Base-by-base conservation (phyloP, 176 grass and related monocot species). In the Juncus effusus region DNA sequence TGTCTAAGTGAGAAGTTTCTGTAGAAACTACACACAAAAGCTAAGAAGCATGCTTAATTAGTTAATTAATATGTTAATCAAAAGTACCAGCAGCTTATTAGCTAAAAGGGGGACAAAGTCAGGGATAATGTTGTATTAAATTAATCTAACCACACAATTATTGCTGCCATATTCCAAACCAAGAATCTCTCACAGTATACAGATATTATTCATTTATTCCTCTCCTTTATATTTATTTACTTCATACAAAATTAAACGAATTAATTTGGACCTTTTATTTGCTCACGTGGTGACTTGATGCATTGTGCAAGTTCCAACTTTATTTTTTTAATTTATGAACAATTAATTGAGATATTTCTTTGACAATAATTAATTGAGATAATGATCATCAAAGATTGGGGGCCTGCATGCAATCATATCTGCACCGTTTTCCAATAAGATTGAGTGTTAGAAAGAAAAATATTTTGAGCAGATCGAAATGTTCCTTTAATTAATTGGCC, bases 401-500 rank as follows among this genome's bases (percentile, higher is more conserved):
- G 44, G 44, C 44, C 4, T 47, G 44, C 44, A 47, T 6, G 4
- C 44, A 47, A 47, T 47, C 51, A 70, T 70, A 71, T 71, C 67
- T 57, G 38, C 53, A 71, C 67, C 67, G 57, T 71, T 71, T 71
- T 71, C 67, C 67, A 71, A 58, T 71, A 71, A 71, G 54, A 71
- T 55, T 59, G 67, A 54, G 50, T 10, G 19, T 28, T 28, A 28
- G 19, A 28, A 28, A 28, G 19, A 28, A 28, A 28, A 28, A 28
- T 28, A 28, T 28, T 28, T 28, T 28, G 19, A 28, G 19, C 19
- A 28, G 19, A 28, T 28, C 19, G 19, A 28, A 28, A 28, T 28
- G 19, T 28, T 28, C 19, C 19, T 28, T 28, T 28, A 28, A 28
- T 28, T 28, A 28, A 28, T 28, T 28, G 19, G 19, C 19, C 19